Conservation (phyloP, 257 asterid genomes). For the Linderniella brevidens region DNA sequence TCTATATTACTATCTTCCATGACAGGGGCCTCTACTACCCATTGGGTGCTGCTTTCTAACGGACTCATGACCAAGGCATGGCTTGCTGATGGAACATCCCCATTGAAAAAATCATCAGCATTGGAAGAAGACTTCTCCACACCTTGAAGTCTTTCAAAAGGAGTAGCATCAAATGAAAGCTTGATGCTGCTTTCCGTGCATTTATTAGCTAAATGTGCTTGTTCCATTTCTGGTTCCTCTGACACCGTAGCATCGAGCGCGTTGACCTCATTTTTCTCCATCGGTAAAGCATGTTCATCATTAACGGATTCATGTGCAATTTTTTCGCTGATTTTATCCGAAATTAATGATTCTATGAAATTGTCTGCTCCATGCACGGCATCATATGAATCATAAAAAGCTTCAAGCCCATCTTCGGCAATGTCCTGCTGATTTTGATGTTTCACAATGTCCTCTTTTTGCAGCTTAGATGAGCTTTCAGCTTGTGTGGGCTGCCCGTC, state of each 20-base stretch:
- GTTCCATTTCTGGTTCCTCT: slow-evolving; percentile 16
- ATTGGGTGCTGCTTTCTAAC: slow-evolving; percentile 15
- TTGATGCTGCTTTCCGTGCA: slow-evolving; percentile 10
- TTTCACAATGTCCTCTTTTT: slow-evolving; percentile 11
- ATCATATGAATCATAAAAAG: slow-evolving; percentile 15
- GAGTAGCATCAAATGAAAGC: slow-evolving; percentile 10
- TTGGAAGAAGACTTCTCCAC: slow-evolving; percentile 8
- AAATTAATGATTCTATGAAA: slow-evolving; percentile 9
- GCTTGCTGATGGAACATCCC: slow-evolving; percentile 7
- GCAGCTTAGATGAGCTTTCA: slow-evolving; percentile 11
- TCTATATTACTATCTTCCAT: slow-evolving; percentile 14
- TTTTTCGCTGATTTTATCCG: slow-evolving; percentile 4
- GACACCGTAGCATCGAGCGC: slow-evolving; percentile 10
- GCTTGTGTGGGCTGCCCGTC: slow-evolving; percentile 9
- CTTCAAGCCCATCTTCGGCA: slow-evolving; percentile 15
- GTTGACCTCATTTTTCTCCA: slow-evolving; percentile 12
- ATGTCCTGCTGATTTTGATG: slow-evolving; percentile 10
- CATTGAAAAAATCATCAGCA: slow-evolving; percentile 8
- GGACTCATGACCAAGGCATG: slow-evolving; percentile 7
- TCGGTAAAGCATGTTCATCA: slow-evolving; percentile 15
- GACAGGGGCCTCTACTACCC: slow-evolving; percentile 17
- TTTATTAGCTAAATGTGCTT: slow-evolving; percentile 5
- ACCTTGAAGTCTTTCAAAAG: slow-evolving; percentile 12
- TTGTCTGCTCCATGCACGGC: slow-evolving; percentile 8
- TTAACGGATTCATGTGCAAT: slow-evolving; percentile 10